Base-by-base conservation (phyloP, 129 eudicot species). In the Chrysanthemum seticuspe region DNA sequence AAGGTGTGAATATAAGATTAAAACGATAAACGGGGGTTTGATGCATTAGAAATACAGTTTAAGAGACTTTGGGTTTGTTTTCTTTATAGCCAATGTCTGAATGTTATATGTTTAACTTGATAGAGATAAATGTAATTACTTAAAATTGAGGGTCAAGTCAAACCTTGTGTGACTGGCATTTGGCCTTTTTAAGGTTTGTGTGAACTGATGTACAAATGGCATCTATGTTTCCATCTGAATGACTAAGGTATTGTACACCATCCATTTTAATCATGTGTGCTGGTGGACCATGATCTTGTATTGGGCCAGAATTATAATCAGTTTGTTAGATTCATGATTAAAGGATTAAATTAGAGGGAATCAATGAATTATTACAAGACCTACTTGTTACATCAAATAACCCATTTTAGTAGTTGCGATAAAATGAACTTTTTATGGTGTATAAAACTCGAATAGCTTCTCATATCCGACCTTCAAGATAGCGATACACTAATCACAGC, bases 131-230 rank as follows among this genome's bases (percentile, higher is more conserved):
- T 31, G 36, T 31, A 31, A 31, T 4, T 31, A 31, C 36, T 31
- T 31, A 4, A 31, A 31, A 3, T 31, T 31, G 36, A 31, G 36
- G 36, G 36, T 48, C 34, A 53, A 52, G 51, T 52, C n/a, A 29
- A 45, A 69, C 49, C 29, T 52, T 69, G 29, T 23, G 14, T 23
- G 9, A 51, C 51, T 34, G 3, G 51, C 70, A 65, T 40, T 65
- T 65, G 51, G 53, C 9, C 2, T 63, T 34, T 23, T 34, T 9
- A 31, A 16, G 47, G 67, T 23, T 19, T 60, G 55, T 45, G 19
- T 31, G 27, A 44, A 65, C 13, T 65, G 70, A 64, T 64, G 16
- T 15, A 36, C 25, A 65, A 44, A 65, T 65, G 70, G 53, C 47
- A 14, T 65, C 27, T 25, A 29, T 13, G 66, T 27, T 14, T 27